phyloP scores from a whole-genome alignment of 495 filamentous ascomycete genomes.

The Hypomontagnella monticulosa region DNA sequence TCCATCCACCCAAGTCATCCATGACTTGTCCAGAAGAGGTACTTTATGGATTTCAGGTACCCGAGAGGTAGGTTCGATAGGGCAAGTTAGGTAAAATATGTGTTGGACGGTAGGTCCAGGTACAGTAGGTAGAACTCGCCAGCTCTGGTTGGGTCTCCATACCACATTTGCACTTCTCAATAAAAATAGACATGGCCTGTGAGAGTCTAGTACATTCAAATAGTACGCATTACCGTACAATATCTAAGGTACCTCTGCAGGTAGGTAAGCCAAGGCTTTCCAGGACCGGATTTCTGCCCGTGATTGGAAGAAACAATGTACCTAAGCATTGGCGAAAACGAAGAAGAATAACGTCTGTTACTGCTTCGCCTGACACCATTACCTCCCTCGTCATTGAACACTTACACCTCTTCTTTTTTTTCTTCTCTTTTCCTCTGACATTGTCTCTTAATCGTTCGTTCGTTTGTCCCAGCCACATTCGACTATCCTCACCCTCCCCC shows the following conservation, averaged over 20 bases:
- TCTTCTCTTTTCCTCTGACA: constrained; percentile 4
- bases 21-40: constrained; percentile 1
- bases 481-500: constrained; percentile 12
- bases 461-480: constrained; percentile 25
- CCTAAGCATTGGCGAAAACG: constrained; percentile 43
- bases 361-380: constrained; percentile 35
- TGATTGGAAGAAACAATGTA: constrained; percentile 34
- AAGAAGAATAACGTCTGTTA: constrained; percentile 40
- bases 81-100: neutral
- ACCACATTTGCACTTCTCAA: constrained; percentile 16
- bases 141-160: no score
- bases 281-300: constrained; percentile 22
- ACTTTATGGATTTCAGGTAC: constrained; percentile 9
- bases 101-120: constrained; percentile 8
- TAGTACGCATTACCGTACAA: neutral
- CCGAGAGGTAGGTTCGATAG: neutral
- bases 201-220: neutral
- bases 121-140: constrained; percentile 31
- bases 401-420: constrained; percentile 16
- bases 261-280: constrained; percentile 26
- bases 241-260: constrained; percentile 17
- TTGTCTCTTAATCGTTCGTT: constrained; percentile 29
- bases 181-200: constrained; percentile 32
- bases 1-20: constrained; percentile 6
- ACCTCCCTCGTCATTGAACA: constrained; percentile 41